phyloP scores from a whole-genome alignment of 345 rosid species.

The Populus simonii region DNA sequence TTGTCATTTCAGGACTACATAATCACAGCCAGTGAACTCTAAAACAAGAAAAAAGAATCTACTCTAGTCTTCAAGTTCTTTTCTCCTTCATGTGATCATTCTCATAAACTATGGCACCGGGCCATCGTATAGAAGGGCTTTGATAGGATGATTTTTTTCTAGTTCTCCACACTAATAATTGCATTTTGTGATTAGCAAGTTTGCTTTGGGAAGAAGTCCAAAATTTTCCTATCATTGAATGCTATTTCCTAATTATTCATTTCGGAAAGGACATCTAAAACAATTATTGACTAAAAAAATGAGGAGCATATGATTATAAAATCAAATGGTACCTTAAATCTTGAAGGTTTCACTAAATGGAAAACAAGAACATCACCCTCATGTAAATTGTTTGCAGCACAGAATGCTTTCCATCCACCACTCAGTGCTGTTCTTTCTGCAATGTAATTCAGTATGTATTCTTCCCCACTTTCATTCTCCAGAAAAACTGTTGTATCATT shows the following conservation, averaged over 20 bases:
- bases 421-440: slow-evolving; percentile 46
- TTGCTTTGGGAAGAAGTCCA: neutral
- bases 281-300: neutral
- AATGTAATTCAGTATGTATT: slow-evolving; percentile 36
- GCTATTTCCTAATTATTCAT: neutral
- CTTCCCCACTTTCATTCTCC: slow-evolving; percentile 37
- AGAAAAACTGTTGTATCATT: slow-evolving; percentile 27
- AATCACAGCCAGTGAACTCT: neutral
- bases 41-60: neutral
- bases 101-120: neutral
- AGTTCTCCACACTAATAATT: neutral
- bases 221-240: neutral
- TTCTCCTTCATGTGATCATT: neutral
- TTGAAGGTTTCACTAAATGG: slow-evolving; percentile 37
- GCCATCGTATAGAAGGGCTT: neutral
- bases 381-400: slow-evolving; percentile 25
- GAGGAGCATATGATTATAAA: neutral
- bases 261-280: neutral
- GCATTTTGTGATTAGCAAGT: neutral
- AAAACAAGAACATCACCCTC: slow-evolving; percentile 50
- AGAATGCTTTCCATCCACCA: slow-evolving; percentile 53
- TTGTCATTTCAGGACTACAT: neutral
- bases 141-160: neutral
- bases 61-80: neutral
- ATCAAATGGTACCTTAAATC: slow-evolving; percentile 36